Evolutionary conservation across 768 basidiomycete species (phyloP).

Genomic region (Rhodotorula kratochvilovae): DNA sequence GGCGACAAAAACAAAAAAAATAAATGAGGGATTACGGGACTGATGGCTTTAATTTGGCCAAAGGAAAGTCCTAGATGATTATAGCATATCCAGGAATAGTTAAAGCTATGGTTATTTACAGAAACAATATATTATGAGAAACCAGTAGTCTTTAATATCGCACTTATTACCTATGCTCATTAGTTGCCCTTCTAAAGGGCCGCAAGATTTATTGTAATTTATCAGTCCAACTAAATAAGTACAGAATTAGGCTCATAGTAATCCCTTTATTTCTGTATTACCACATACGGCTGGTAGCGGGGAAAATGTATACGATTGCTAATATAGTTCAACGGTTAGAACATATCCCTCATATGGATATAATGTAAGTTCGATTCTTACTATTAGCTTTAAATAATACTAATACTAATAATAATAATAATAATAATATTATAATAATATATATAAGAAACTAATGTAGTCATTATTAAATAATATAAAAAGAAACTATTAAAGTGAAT

Average conservation of each 20-base stretch:
- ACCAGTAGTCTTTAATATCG: conserved; percentile 12
- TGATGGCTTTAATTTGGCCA: conserved; percentile 2
- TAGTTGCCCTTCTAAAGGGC: not conserved
- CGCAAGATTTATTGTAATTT: not conserved
- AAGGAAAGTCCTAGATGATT: conserved; percentile 26
- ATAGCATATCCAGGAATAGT: not conserved
- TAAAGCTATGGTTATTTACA: conserved; percentile 12
- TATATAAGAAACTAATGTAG: conserved; percentile 35
- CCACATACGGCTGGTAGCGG: too few relatives aligned
- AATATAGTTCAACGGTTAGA: conserved; percentile 9
- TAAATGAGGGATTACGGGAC: conserved; percentile 9
- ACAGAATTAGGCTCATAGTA: not conserved
- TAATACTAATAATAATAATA: too few relatives aligned
- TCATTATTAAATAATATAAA: conserved; percentile 18
- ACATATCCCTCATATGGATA: conserved; percentile 12
- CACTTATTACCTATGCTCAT: conserved; percentile 16
- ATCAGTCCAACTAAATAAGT: conserved; percentile 1
- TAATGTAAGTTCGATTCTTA: conserved; percentile 36
- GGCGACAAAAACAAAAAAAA: not conserved
- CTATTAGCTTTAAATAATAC: conserved; percentile 34
- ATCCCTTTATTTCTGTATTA: not conserved
- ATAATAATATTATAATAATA: too few relatives aligned
- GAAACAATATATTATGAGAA: conserved; percentile 14
- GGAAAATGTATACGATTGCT: not conserved
- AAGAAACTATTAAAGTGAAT: conserved; percentile 24